Base-by-base conservation (phyloP, 176 grass and related monocot species). In the Carex myosuroides region DNA sequence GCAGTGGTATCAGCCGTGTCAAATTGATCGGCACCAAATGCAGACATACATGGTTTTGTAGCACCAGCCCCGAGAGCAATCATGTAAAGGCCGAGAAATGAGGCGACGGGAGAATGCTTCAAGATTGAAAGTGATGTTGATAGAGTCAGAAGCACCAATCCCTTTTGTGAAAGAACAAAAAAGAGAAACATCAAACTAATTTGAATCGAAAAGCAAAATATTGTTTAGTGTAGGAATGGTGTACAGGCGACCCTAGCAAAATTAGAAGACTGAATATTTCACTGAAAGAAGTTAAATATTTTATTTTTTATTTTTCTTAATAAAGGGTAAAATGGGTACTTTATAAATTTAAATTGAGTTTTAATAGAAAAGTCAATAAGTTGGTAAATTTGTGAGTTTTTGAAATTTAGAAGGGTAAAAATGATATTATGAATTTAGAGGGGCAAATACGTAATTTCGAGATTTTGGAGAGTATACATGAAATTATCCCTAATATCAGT, bases 11-110 rank as follows among this genome's bases (percentile, higher is more conserved):
- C 87, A 53, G 50, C 17, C 22, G 61, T 57, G 20, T 91, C 87
- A 82, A 91, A 91, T 81, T 91, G 90, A 85, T 91, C 90, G 50
- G 90, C 90, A 18, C 90, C 84, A 67, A 91, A 86, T 26, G 90
- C 85, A 52, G 87, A 80, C 0, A 88, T 58, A 55, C 87, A 91
- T 0, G 90, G 90, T 78, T 87, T 87, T 80, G 78, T 82, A 7
- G 86, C 87, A 7, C 90, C 90, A 0, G 80, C 1, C 6, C 84
- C 90, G 20, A 86, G 56, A 8, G 90, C 90, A 13, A 86, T 66
- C 78, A 91, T 72, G 83, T 88, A 91, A 9, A 91, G 79, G 64
- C 87, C 79, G 59, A 88, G 14, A 62, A 84, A 91, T 22, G 81
- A 64, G 60, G 65, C 6, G 35, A 80, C 8, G 0, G 63, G 26